Conservation (phyloP, 2,329 filamentous ascomycete species). For the Aspergillus neoniger region DNA sequence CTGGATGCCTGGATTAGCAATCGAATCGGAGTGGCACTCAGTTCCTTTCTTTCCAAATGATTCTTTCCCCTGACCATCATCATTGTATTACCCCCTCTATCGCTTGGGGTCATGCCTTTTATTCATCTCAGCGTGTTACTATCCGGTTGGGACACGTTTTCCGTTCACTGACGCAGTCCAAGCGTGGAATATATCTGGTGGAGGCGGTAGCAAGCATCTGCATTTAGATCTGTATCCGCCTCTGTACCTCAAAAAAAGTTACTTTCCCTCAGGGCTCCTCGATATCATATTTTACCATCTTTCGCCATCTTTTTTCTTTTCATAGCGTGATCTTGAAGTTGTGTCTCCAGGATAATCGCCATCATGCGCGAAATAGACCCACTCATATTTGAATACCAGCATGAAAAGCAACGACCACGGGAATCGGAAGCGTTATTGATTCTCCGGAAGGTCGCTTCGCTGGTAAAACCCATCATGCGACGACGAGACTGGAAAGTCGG, state of each 20-base stretch:
- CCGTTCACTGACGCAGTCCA: neutral
- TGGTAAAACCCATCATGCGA: constrained; percentile 94
- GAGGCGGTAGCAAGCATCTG: neutral
- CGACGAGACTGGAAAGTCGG: constrained; percentile 78
- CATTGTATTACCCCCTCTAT: neutral
- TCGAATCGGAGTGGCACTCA: neutral
- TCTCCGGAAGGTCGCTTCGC: constrained; percentile 77
- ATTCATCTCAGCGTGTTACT: neutral
- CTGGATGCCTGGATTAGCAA: neutral
- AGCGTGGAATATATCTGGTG: neutral
- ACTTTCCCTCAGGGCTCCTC: neutral
- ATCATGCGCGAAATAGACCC: constrained; percentile 50
- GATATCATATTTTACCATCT: neutral
- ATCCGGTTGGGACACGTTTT: neutral
- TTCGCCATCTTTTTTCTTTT: too few species aligned
- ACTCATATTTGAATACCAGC: constrained; percentile 54
- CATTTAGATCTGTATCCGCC: neutral
- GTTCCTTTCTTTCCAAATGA: neutral
- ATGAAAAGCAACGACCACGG: constrained; percentile 52
- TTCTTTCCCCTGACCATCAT: neutral
- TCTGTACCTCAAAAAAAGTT: neutral
- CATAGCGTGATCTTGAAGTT: too few species aligned
- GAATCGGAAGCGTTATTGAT: constrained; percentile 58
- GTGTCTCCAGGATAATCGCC: neutral
- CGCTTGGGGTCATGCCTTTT: neutral